phyloP scores from a whole-genome alignment of 345 rosid genomes.

The Camelina hispida region DNA sequence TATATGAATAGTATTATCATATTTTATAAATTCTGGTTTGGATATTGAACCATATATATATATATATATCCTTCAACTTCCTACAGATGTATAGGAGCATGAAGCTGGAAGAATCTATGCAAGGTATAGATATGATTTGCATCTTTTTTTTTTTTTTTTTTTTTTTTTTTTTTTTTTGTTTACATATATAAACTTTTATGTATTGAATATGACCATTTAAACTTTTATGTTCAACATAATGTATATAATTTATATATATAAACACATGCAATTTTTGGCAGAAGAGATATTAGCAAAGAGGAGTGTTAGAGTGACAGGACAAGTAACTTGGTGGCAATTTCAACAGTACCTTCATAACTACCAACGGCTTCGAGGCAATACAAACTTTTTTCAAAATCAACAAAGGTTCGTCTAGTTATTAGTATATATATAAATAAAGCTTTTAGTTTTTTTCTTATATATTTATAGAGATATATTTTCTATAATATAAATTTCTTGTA shows the following conservation, averaged over 20 bases:
- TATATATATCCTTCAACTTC: not conserved
- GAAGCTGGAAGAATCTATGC: constrained; percentile 43
- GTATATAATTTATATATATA: not conserved
- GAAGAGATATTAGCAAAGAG: constrained; percentile 44
- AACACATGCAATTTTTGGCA: constrained; percentile 32
- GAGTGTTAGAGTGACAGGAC: constrained; percentile 42
- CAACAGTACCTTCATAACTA: constrained; percentile 45
- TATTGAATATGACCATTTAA: constrained; percentile 1
- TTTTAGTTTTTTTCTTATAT: not conserved
- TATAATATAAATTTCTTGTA: constrained; percentile 5
- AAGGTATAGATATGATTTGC: constrained; percentile 36
- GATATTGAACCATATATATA: constrained; percentile 10
- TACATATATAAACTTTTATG: not conserved
- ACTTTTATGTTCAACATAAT: constrained; percentile 3
- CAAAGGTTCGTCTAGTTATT: constrained; percentile 34
- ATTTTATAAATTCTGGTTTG: not conserved
- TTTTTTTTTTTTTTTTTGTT: not conserved
- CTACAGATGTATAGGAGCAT: constrained; percentile 45
- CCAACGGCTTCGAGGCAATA: constrained; percentile 41
- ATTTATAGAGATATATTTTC: not conserved
- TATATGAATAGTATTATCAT: constrained; percentile 2
- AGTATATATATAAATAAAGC: not conserved
- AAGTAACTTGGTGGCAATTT: constrained; percentile 46
- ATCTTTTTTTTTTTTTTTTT: not conserved
- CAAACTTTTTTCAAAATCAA: constrained; percentile 35